Percentiles rank a stretch among this genome's conserved stretches.
Evolutionary conservation across 73 alveolate species (phyloP).

Genomic region (Paramecium caudatum): DNA sequence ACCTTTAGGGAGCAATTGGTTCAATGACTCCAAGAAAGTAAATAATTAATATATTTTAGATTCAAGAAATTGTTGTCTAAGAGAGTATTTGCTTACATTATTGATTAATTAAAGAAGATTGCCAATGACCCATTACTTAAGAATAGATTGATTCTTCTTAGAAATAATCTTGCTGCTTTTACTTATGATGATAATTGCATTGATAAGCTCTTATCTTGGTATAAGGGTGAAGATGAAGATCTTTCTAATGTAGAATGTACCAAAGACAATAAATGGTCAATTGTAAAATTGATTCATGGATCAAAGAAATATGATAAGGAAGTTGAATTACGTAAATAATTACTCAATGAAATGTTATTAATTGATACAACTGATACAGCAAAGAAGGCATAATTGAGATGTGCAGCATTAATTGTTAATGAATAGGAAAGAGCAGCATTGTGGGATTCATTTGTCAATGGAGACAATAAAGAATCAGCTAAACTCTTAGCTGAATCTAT

Average conservation of each 20-base stretch:
- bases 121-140: not conserved
- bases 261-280: slow-evolving; percentile 64
- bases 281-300: slow-evolving; percentile 62
- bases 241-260: slow-evolving; percentile 63
- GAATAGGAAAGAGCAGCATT: slow-evolving; percentile 65
- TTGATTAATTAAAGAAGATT: slow-evolving; percentile 31
- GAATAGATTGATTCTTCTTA: slow-evolving; percentile 67
- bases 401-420: slow-evolving; percentile 41
- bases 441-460: slow-evolving; percentile 57
- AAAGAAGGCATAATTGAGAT: slow-evolving; percentile 7
- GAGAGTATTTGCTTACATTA: slow-evolving; percentile 62
- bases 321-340: slow-evolving; percentile 28
- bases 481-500: slow-evolving; percentile 62
- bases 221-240: slow-evolving; percentile 54
- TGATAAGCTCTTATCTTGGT: slow-evolving; percentile 63
- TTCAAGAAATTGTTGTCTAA: slow-evolving; percentile 38
- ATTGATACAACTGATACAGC: slow-evolving; percentile 48
- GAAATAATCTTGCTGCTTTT: slow-evolving; percentile 61
- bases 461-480: slow-evolving; percentile 65
- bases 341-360: not conserved
- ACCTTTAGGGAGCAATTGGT: slow-evolving; percentile 37
- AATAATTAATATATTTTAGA: not conserved
- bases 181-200: slow-evolving; percentile 55
- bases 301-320: slow-evolving; percentile 40
- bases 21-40: slow-evolving; percentile 71